A percentile compares a stretch with the other conserved stretches of the same genome.
Evolutionary conservation across 768 basidiomycete species (phyloP).

Genomic region (Amanita subjunquillea): DNA sequence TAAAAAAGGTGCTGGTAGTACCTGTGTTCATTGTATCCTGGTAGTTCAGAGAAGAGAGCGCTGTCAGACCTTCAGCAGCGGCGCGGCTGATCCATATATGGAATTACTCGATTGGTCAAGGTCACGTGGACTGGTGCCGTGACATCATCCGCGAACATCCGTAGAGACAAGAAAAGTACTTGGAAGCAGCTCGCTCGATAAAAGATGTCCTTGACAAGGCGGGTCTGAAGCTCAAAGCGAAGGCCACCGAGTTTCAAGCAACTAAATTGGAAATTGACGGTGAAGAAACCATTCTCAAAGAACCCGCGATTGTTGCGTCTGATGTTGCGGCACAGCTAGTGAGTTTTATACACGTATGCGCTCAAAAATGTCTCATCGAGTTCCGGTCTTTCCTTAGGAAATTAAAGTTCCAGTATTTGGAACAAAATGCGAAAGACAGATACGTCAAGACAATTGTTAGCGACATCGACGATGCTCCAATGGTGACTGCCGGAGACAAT

Average conservation of each 20-base stretch:
- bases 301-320: slow-evolving; percentile 45
- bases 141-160: background rate
- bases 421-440: slow-evolving; percentile 85
- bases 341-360: slow-evolving; percentile 12
- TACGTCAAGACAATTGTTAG: slow-evolving; percentile 83
- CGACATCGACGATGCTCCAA: slow-evolving; percentile 74
- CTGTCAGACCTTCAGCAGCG: background rate
- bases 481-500: slow-evolving; percentile 74
- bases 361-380: background rate
- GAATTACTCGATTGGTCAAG: background rate
- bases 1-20: background rate
- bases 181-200: slow-evolving; percentile 23
- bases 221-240: slow-evolving; percentile 27
- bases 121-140: background rate
- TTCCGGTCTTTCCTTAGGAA: slow-evolving; percentile 61
- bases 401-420: slow-evolving; percentile 82
- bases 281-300: slow-evolving; percentile 27
- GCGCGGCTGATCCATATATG: background rate
- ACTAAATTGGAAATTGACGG: slow-evolving; percentile 26
- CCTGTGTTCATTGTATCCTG: background rate
- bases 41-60: background rate
- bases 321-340: slow-evolving; percentile 56
- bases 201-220: slow-evolving; percentile 23
- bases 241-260: slow-evolving; percentile 24
- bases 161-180: slow-evolving; percentile 19